Percentiles rank a stretch among this genome's conserved stretches.
Evolutionary conservation across 345 rosid species (phyloP).

Genomic region (Viola odorata): DNA sequence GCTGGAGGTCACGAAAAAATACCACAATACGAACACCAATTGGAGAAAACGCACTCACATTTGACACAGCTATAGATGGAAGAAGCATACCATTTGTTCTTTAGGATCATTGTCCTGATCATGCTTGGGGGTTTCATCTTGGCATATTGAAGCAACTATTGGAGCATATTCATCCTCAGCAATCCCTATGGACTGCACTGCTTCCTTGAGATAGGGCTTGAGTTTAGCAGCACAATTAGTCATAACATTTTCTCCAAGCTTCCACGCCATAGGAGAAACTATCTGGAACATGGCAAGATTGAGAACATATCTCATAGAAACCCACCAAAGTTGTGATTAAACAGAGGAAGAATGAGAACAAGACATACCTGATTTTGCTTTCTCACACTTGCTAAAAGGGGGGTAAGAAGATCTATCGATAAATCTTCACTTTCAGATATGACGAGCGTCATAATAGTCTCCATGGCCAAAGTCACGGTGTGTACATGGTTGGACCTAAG

Average conservation of each 20-base stretch:
- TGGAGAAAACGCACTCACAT: background rate
- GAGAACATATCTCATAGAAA: constrained; percentile 9
- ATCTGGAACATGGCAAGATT: constrained; percentile 30
- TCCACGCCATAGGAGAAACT: constrained; percentile 41
- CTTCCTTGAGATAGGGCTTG: constrained; percentile 47
- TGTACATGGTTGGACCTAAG: constrained; percentile 50
- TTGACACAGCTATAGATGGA: background rate
- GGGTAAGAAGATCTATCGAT: constrained; percentile 44
- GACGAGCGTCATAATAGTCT: constrained; percentile 58
- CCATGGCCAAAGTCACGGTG: constrained; percentile 53
- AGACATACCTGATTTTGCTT: constrained; percentile 56
- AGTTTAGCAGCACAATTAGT: constrained; percentile 51
- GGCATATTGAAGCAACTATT: constrained; percentile 44
- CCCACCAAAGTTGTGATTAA: background rate
- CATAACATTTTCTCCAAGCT: constrained; percentile 57
- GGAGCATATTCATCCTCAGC: constrained; percentile 55
- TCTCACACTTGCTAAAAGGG: constrained; percentile 53
- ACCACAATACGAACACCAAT: too few relatives aligned
- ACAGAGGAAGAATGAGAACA: background rate
- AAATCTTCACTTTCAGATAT: constrained; percentile 62
- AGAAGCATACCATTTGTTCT: constrained; percentile 44
- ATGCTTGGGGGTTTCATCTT: constrained; percentile 22
- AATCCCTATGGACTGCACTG: constrained; percentile 33
- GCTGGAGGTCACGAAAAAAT: too few relatives aligned
- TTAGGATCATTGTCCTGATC: constrained; percentile 21